Base-by-base conservation (phyloP, 2,329 filamentous ascomycete genomes). In the Kalmusia sp. region DNA sequence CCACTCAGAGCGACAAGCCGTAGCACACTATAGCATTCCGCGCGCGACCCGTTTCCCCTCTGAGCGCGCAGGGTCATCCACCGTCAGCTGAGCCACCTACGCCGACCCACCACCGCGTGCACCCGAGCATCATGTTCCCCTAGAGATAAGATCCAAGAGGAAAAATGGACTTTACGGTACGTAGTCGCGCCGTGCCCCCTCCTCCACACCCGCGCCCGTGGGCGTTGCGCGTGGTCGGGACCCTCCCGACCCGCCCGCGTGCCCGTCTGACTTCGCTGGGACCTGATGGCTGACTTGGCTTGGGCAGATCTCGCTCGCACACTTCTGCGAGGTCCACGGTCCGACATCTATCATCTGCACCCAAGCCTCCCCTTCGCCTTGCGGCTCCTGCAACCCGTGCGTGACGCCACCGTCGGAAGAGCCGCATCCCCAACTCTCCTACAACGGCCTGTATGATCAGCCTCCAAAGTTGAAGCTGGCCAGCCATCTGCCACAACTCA, bases 291-390 rank as follows among this genome's bases (percentile, higher is more conserved):
- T 71, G 63, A 71, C 58, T 17, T 45, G 30, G 21, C 43, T n/a
- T 49, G 17, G 21, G 30, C 64, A 86, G 83, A 80, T 86, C 67
- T 85, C 83, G 64, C 79, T 86, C 59, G 84, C 83, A 59, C 83
- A 86, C 74, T 86, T 86, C 70, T 86, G 83, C 73, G 83, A 86
- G 75, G 77, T 83, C 71, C 82, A 86, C 79, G 83, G 83, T 69
- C 83, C 83, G 15, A 86, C 83, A 47, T 84, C 82, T 51, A 84
- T 85, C 70, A 82, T 86, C 59, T 85, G 83, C 71, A 85, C 83
- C 53, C 83, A 85, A 69, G 80, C 84, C 58, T 75, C 82, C 43
- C 82, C 82, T 12, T 76, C 82, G 52, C 76, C 81, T 51, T 86
- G 83, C 65, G 69, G 74, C 40, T 78, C 82, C 64, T 86, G 83